Conservation (phyloP, 345 rosid species). For the Populus simonii region DNA sequence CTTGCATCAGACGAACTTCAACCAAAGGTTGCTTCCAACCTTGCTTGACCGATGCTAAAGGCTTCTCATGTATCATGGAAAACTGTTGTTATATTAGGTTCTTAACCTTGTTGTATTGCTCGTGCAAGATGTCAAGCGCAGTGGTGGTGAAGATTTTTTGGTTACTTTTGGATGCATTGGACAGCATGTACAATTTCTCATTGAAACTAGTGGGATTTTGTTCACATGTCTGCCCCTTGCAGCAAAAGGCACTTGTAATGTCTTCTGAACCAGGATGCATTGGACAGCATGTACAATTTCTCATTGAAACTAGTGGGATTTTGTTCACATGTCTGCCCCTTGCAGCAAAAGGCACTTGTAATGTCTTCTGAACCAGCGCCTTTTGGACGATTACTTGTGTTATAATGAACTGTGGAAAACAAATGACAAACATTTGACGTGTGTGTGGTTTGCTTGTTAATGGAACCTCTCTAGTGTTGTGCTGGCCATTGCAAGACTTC, state of each 20-base stretch:
- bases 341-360: conserved; percentile 12
- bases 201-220: neutral
- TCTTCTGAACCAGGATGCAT: conserved; percentile 5
- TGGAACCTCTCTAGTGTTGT: neutral
- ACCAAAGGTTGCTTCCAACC: conserved; percentile 22
- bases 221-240: neutral
- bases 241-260: conserved; percentile 14
- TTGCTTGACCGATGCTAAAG: conserved; percentile 23
- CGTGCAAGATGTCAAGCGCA: neutral
- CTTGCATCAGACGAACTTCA: conserved; percentile 25
- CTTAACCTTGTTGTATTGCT: neutral
- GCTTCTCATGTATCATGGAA: conserved; percentile 4
- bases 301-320: neutral
- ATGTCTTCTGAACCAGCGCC: conserved; percentile 6
- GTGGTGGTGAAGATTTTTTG: conserved; percentile 7
- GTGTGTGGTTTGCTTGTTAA: neutral
- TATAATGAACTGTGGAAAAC: neutral
- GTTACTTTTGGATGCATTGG: conserved; percentile 8
- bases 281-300: conserved; percentile 11
- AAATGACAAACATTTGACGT: neutral
- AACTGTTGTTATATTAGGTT: neutral
- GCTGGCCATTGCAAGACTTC: neutral
- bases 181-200: conserved; percentile 10
- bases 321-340: neutral
- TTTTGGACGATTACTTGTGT: neutral